phyloP scores from a whole-genome alignment of 164 flowering plant genomes.

The Litsea cubeba region DNA sequence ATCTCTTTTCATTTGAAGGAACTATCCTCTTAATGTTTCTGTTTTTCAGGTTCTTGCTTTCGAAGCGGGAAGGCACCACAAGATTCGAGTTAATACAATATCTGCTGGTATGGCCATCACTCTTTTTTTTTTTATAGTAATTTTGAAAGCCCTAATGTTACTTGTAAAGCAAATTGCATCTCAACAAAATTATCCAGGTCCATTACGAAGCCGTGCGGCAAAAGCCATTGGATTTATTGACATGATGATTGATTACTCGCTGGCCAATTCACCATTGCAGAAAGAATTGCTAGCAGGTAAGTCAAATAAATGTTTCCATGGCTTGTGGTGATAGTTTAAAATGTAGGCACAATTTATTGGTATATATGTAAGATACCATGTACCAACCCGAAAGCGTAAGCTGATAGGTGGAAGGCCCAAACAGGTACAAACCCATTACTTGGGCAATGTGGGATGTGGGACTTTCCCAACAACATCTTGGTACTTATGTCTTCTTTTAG shows the following conservation, averaged over 20 bases:
- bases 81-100: constrained; percentile 83
- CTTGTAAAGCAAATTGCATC: neutral
- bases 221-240: constrained; percentile 96
- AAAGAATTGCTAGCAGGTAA: constrained; percentile 81
- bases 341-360: too few species aligned
- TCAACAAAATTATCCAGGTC: constrained; percentile 43
- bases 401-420: too few species aligned
- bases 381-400: too few species aligned
- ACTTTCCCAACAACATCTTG: too few species aligned
- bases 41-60: constrained; percentile 82
- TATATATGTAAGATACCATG: too few species aligned
- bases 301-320: neutral
- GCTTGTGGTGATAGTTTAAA: too few species aligned
- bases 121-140: neutral
- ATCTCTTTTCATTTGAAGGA: neutral
- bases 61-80: constrained; percentile 89
- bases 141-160: neutral
- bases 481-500: too few species aligned
- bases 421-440: too few species aligned
- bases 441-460: too few species aligned
- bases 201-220: constrained; percentile 91
- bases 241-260: constrained; percentile 84
- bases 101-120: constrained; percentile 65
- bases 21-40: constrained; percentile 6
- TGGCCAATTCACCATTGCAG: constrained; percentile 80